Conservation (phyloP, 805 yeast species). For the Saturnispora dispora region DNA sequence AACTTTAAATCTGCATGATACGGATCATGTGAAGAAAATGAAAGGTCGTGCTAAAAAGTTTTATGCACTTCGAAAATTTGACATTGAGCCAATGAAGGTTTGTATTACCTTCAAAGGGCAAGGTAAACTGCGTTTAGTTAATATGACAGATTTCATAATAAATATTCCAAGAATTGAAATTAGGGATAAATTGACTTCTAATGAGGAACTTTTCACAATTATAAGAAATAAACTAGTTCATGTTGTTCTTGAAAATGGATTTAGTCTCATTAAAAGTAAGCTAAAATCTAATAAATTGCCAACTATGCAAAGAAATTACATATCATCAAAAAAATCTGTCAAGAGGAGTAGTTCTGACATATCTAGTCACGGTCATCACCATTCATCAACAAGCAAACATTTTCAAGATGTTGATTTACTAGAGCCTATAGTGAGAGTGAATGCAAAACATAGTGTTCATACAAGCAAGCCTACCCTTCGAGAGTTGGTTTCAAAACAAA, state of each 20-base stretch:
- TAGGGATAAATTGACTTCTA: constrained; percentile 59
- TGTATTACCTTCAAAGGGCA: constrained; percentile 73
- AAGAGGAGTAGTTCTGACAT: not conserved
- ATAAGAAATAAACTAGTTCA: constrained; percentile 53
- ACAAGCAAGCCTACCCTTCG: not conserved
- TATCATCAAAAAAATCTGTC: too few species aligned
- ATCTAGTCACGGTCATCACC: not conserved
- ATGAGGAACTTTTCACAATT: constrained; percentile 54
- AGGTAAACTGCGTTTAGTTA: constrained; percentile 58
- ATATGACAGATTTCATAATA: constrained; percentile 64
- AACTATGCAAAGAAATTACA: constrained; percentile 3
- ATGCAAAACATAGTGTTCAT: constrained; percentile 7
- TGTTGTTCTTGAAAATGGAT: constrained; percentile 55
- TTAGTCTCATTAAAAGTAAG: constrained; percentile 72
- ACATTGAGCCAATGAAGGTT: constrained; percentile 27
- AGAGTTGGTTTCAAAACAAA: not conserved
- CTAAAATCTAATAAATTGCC: constrained; percentile 25
- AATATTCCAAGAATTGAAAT: constrained; percentile 55
- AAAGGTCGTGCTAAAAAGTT: constrained; percentile 35
- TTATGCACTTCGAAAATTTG: constrained; percentile 30
- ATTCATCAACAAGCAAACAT: constrained; percentile 5
- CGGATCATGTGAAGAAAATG: constrained; percentile 27
- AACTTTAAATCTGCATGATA: not conserved
- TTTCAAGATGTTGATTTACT: constrained; percentile 10
- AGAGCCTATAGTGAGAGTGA: constrained; percentile 21